A percentile compares a stretch with the other conserved stretches of the same genome.
Conservation (phyloP, 768 basidiomycete genomes). For the Tricholoma sp. region DNA sequence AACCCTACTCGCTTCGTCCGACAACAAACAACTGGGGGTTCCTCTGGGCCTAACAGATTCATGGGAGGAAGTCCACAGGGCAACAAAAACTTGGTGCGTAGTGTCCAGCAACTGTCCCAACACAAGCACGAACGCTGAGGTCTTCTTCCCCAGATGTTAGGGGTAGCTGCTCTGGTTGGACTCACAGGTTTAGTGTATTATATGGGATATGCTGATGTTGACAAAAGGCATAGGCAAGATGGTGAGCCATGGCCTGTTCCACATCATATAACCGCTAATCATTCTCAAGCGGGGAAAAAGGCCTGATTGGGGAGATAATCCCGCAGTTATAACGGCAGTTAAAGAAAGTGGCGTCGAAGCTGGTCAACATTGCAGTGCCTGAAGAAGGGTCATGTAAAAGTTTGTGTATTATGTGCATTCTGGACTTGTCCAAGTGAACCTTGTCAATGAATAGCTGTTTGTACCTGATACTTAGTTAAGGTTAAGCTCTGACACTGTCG, state of each 20-base stretch:
- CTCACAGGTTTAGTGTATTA: constrained; percentile 16
- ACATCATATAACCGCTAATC: constrained; percentile 4
- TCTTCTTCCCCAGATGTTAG: constrained; percentile 9
- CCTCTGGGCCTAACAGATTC: constrained; percentile 9
- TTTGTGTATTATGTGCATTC: neutral
- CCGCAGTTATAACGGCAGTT: constrained; percentile 10
- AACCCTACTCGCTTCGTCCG: constrained; percentile 12
- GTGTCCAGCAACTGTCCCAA: neutral
- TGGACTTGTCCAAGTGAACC: neutral
- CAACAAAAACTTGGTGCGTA: constrained; percentile 15
- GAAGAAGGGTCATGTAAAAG: neutral
- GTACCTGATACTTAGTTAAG: neutral
- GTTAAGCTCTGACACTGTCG: neutral
- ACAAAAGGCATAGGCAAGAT: constrained; percentile 18
- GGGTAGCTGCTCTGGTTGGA: constrained; percentile 12
- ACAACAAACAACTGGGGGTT: constrained; percentile 9
- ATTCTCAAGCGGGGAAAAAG: constrained; percentile 9
- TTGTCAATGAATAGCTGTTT: neutral
- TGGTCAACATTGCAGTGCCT: neutral
- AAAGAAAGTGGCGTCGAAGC: neutral
- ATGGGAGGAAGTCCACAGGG: constrained; percentile 17
- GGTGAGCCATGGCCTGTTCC: constrained; percentile 11
- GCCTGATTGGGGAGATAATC: constrained; percentile 13
- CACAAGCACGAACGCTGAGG: neutral
- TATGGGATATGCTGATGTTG: constrained; percentile 18